Evolutionary conservation across 2,329 filamentous ascomycete genomes (phyloP), one percentile per base, ranked within the genome.

Genomic region (Tolypocladium paradoxum): DNA sequence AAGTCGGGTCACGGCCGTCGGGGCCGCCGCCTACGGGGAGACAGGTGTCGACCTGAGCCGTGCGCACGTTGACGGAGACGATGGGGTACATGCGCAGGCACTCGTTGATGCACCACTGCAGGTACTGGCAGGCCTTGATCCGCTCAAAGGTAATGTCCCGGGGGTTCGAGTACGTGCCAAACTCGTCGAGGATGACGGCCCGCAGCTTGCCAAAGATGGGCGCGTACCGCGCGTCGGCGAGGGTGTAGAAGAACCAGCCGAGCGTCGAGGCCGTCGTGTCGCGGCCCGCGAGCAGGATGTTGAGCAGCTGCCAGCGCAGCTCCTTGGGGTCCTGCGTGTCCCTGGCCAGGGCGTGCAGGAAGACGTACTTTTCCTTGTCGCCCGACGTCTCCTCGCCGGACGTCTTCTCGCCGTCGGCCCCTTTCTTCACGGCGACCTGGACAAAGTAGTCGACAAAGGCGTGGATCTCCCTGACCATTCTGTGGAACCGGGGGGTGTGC

Each of bases 401-500:
- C 49, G 11, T 51, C 20, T 52, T 33, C 7, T 34, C 48, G 7
- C 3, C 47, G n/a, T 5, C 29, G 4, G n/a, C 11, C 18, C 50
- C 33, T 20, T 46, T 48, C 8, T 46, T 71, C 65, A 54, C 86
- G 69, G 11, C 82, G 74, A 51, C 73, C 50, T 81, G 76, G 56
- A 89, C 85, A 64, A 81, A 87, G n/a, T 76, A 76, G 58, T 81
- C 76, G n/a, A 88, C 77, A 62, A 89, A 90, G 9, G 76, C 67
- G 62, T 90, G 81, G 65, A 89, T 78, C n/a, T 76, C 70, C 33
- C 77, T 75, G 50, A 88, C 83, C 8, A 84, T 79, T 53, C 81
- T 77, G 56, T 73, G 74, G 65, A 89, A 88, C 2, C 80, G 77
- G 49, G 79, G 71, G 2, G 82, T 67, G 31, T 71, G 68, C 14